phyloP scores from a whole-genome alignment of 192 early-diverging fungal species.

The Podila verticillata region DNA sequence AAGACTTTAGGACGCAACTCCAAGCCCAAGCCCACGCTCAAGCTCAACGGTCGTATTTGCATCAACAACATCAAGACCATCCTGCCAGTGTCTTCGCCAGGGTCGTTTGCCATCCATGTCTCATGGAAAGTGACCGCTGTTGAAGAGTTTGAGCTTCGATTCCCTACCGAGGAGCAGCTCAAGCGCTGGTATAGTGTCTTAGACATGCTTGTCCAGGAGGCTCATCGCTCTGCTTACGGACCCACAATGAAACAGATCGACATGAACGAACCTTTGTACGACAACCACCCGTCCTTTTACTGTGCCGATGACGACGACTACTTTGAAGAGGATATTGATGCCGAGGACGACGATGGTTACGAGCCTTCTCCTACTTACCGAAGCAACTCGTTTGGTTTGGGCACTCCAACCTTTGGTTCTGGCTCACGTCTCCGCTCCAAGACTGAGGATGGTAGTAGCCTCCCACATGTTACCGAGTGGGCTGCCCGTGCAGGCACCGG shows the following conservation, averaged over 20 bases:
- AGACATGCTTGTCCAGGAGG: slow-evolving; percentile 71
- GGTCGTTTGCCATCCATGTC: slow-evolving; percentile 70
- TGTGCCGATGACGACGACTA: slow-evolving; percentile 57
- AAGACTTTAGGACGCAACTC: slow-evolving; percentile 52
- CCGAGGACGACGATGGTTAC: slow-evolving; percentile 37
- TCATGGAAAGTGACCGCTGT: slow-evolving; percentile 82
- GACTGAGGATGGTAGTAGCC: slow-evolving; percentile 46
- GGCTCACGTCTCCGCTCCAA: slow-evolving; percentile 43
- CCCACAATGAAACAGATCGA: slow-evolving; percentile 37
- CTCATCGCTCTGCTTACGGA: slow-evolving; percentile 42
- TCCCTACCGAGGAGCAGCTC: slow-evolving; percentile 91
- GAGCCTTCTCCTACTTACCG: slow-evolving; percentile 32
- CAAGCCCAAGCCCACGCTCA: slow-evolving; percentile 72
- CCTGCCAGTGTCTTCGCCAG: slow-evolving; percentile 46
- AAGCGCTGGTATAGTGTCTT: slow-evolving; percentile 86
- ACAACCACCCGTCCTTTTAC: slow-evolving; percentile 48
- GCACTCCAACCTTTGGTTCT: slow-evolving; percentile 20
- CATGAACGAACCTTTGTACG: slow-evolving; percentile 11
- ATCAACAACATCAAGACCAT: slow-evolving; percentile 76
- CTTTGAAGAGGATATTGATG: slow-evolving; percentile 52
- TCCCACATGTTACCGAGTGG: slow-evolving; percentile 37
- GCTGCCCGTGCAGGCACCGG: slow-evolving; percentile 26
- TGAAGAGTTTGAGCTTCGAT: slow-evolving; percentile 88
- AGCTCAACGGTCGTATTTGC: slow-evolving; percentile 90
- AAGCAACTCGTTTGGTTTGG: slow-evolving; percentile 51